These are phyloP conservation scores for Kurtzmaniella natalensis DNA, from an alignment of 1,139 yeast genomes.

Conservation along the genomic window DNA sequence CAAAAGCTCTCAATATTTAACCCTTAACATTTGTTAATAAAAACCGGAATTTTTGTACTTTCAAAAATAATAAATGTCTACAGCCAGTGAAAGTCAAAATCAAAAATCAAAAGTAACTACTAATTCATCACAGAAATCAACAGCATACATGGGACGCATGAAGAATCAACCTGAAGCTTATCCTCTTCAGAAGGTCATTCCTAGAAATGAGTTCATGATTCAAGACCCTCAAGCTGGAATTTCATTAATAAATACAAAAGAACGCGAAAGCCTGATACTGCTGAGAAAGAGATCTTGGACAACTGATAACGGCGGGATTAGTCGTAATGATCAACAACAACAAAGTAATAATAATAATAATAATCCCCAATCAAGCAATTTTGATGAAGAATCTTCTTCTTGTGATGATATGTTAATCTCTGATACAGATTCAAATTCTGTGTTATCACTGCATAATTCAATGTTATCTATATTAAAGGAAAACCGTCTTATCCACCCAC, in stretches of 20 bases:
- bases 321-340: slow-evolving; percentile 9
- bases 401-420: slow-evolving; percentile 36
- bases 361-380: slow-evolving; percentile 12
- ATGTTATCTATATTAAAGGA: slow-evolving; percentile 13
- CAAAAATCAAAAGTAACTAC: too few species aligned
- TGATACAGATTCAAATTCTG: slow-evolving; percentile 27
- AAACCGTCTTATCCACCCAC: slow-evolving; percentile 30
- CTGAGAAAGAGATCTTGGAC: slow-evolving; percentile 21
- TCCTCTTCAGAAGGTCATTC: slow-evolving; percentile 29
- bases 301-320: slow-evolving; percentile 8
- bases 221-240: slow-evolving; percentile 23
- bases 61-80: too few species aligned
- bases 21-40: too few species aligned
- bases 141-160: too few species aligned
- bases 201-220: slow-evolving; percentile 32
- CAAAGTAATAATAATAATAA: slow-evolving; percentile 14
- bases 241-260: slow-evolving; percentile 13
- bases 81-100: too few species aligned
- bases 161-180: slow-evolving; percentile 24
- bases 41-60: too few species aligned
- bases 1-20: too few species aligned
- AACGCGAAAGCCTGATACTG: slow-evolving; percentile 14
- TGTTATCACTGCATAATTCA: slow-evolving; percentile 18
- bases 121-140: too few species aligned
- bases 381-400: slow-evolving; percentile 17